These are phyloP conservation scores for Naganishia randhawae DNA, from an alignment of 768 basidiomycete species.

Conservation along the genomic window DNA sequence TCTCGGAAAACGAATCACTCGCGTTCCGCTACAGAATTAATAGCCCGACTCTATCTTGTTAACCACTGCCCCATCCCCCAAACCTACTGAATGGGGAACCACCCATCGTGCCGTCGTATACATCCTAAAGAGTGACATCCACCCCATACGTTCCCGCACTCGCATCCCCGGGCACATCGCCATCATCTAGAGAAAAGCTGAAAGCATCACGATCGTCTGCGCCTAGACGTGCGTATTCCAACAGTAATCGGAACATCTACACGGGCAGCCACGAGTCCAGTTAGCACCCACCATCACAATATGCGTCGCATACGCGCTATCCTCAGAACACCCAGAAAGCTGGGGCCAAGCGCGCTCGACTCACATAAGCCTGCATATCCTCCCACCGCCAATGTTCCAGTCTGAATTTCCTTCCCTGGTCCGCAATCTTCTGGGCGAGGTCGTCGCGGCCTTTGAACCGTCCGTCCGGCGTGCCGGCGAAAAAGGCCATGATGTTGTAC, in stretches of 20 bases:
- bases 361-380: conserved; percentile 50
- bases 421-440: conserved; percentile 43
- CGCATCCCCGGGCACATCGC: background rate
- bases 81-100: too few species aligned
- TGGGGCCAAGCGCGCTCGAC: background rate
- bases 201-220: conserved; percentile 41
- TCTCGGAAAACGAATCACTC: too few species aligned
- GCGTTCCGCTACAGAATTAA: too few species aligned
- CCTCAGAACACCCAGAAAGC: background rate
- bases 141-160: background rate
- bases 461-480: conserved; percentile 47
- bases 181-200: conserved; percentile 29
- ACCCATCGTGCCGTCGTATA: too few species aligned
- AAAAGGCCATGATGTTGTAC: conserved; percentile 48
- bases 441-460: conserved; percentile 39
- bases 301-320: background rate
- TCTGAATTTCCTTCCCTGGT: conserved; percentile 42
- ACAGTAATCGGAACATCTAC: conserved; percentile 45
- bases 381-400: conserved; percentile 50
- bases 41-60: too few species aligned
- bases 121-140: background rate
- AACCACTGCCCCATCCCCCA: too few species aligned
- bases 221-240: conserved; percentile 42
- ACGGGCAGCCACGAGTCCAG: background rate
- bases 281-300: background rate